These are phyloP conservation scores for Emergomyces africanus DNA, from an alignment of 2,329 filamentous ascomycete species.

Conservation along the genomic window DNA sequence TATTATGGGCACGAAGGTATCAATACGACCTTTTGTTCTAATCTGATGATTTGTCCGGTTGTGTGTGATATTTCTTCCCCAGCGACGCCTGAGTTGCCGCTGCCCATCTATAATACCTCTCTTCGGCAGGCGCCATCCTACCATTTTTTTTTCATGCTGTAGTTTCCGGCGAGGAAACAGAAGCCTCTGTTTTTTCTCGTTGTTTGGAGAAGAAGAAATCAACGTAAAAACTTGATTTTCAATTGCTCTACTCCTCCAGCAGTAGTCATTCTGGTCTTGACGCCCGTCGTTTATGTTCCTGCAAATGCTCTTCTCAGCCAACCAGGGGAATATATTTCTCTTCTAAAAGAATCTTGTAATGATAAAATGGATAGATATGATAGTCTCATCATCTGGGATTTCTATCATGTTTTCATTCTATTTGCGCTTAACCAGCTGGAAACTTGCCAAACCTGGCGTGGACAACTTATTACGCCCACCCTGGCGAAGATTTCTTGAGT, in stretches of 20 bases:
- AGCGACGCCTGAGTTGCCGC: background rate
- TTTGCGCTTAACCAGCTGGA: background rate
- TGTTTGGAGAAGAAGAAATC: background rate
- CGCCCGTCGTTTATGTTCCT: background rate
- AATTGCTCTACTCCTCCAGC: background rate
- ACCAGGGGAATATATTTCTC: too few relatives aligned
- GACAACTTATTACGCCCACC: conserved; percentile 5
- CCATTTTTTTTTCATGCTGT: background rate
- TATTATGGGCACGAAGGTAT: background rate
- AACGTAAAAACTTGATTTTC: background rate
- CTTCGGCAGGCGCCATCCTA: background rate
- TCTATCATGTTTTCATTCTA: background rate
- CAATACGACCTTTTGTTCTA: background rate
- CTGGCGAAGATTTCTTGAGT: background rate
- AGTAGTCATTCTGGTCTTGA: background rate
- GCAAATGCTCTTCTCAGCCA: background rate
- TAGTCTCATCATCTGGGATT: background rate
- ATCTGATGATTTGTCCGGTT: background rate
- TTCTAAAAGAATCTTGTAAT: too few relatives aligned
- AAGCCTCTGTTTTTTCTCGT: background rate
- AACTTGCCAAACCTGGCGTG: background rate
- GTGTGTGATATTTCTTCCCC: background rate
- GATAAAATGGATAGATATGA: too few relatives aligned
- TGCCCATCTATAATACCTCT: background rate
- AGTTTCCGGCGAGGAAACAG: background rate